phyloP scores from a whole-genome alignment of 352 stramenopile genomes.

The Phytophthora podocarpi region DNA sequence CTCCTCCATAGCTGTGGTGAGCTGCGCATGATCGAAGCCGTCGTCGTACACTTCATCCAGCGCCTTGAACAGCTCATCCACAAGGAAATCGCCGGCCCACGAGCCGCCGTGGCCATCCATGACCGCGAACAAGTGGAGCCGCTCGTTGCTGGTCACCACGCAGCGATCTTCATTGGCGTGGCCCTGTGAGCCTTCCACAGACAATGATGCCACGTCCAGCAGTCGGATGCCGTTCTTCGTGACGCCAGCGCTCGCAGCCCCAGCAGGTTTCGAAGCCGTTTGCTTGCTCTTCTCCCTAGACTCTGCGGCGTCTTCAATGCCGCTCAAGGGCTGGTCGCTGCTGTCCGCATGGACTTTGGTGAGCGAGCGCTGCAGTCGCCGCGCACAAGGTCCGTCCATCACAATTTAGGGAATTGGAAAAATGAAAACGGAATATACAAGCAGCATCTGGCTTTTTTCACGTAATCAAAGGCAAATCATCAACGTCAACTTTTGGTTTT shows the following conservation, averaged over 20 bases:
- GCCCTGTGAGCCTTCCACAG: conserved; percentile 53
- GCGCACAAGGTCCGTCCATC: conserved; percentile 4
- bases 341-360: conserved; percentile 34
- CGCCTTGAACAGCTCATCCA: conserved; percentile 47
- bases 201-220: conserved; percentile 46
- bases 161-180: conserved; percentile 76
- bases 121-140: conserved; percentile 72
- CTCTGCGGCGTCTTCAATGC: background rate
- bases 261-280: background rate
- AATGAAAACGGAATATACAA: conserved; percentile 6
- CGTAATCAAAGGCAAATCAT: conserved; percentile 1
- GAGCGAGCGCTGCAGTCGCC: conserved; percentile 32
- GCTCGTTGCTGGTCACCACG: conserved; percentile 50
- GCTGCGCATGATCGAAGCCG: conserved; percentile 43
- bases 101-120: conserved; percentile 78
- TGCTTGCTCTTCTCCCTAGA: background rate
- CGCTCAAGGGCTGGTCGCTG: too few relatives aligned
- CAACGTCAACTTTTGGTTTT: conserved; percentile 21
- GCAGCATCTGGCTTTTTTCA: conserved; percentile 22
- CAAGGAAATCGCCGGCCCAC: conserved; percentile 63
- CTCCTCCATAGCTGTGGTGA: conserved; percentile 42
- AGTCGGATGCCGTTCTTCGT: conserved; percentile 44
- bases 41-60: conserved; percentile 51
- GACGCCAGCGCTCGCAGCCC: conserved; percentile 17
- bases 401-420: background rate